A percentile compares a stretch with the other conserved stretches of the same genome.
phyloP scores from a whole-genome alignment of 2,329 filamentous ascomycete species.

The Cercospora janseana region DNA sequence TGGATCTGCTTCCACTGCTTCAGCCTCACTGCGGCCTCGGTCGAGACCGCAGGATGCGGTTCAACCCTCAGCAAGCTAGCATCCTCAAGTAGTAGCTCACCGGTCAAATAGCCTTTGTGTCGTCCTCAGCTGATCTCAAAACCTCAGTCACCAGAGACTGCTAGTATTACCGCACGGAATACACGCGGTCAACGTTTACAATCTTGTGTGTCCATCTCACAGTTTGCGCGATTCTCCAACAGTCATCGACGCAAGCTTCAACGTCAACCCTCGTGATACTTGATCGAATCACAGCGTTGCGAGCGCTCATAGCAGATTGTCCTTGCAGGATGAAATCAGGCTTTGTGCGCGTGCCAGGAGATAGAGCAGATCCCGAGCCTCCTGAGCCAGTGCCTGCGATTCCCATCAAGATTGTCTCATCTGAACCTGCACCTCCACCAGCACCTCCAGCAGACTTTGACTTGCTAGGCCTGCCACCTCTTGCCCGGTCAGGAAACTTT shows the following conservation, averaged over 20 bases:
- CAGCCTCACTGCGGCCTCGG: conserved; percentile 9
- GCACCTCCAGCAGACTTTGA: conserved; percentile 11
- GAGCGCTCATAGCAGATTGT: not conserved
- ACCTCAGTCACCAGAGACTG: too few relatives aligned
- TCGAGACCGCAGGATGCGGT: conserved; percentile 5
- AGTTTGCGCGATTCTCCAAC: too few relatives aligned
- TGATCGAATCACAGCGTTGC: too few relatives aligned
- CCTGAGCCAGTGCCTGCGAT: conserved; percentile 27
- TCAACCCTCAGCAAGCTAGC: too few relatives aligned
- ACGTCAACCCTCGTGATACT: not conserved
- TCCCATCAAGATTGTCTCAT: conserved; percentile 31
- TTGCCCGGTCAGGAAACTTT: conserved; percentile 27
- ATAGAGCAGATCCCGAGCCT: conserved; percentile 24
- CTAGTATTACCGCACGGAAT: too few relatives aligned
- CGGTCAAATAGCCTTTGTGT: too few relatives aligned
- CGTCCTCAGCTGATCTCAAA: too few relatives aligned
- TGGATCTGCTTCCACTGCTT: conserved; percentile 8
- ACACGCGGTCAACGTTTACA: too few relatives aligned
- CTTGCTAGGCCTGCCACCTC: conserved; percentile 4
- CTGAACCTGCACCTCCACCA: conserved; percentile 20
- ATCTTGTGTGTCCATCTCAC: too few relatives aligned
- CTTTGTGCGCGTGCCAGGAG: conserved; percentile 15
- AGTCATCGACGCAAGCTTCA: too few relatives aligned
- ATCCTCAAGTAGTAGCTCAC: not conserved
- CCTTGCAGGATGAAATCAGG: conserved; percentile 21